Evolutionary conservation across 2,329 filamentous ascomycete species (phyloP).

Genomic region (Arthrobotrys entomopaga): DNA sequence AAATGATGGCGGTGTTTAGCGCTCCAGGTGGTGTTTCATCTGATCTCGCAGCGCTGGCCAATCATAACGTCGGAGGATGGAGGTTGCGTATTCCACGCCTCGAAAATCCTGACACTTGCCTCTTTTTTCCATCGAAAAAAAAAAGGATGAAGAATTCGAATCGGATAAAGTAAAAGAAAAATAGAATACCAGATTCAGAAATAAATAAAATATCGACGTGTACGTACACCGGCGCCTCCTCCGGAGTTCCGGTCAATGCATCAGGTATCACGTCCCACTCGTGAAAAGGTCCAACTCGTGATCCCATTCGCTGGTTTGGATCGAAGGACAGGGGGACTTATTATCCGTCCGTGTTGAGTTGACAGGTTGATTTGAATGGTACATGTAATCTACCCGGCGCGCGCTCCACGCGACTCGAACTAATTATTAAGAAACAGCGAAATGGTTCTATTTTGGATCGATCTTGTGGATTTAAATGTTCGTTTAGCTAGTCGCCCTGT

Average conservation of each 20-base stretch:
- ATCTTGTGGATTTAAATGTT: background rate
- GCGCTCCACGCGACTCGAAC: constrained; percentile 19
- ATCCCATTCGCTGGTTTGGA: background rate
- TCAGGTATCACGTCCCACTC: background rate
- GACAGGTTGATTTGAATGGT: no score
- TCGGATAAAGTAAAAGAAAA: background rate
- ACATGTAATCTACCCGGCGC: no score
- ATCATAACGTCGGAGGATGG: background rate
- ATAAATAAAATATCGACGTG: background rate
- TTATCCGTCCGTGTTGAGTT: no score
- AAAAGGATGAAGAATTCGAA: background rate
- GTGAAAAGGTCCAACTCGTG: background rate
- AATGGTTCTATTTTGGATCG: constrained; percentile 7
- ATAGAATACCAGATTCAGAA: background rate
- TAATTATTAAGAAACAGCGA: constrained; percentile 14
- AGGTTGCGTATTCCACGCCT: background rate
- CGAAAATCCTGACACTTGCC: background rate
- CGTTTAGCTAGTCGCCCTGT: constrained; percentile 33
- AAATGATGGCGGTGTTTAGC: background rate
- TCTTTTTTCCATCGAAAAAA: background rate
- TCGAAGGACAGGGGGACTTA: no score
- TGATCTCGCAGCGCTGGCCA: background rate
- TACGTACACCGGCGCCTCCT: background rate
- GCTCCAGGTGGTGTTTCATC: background rate
- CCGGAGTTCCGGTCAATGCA: background rate